phyloP scores from a whole-genome alignment of 2,329 filamentous ascomycete species.

The Clonostachys solani region DNA sequence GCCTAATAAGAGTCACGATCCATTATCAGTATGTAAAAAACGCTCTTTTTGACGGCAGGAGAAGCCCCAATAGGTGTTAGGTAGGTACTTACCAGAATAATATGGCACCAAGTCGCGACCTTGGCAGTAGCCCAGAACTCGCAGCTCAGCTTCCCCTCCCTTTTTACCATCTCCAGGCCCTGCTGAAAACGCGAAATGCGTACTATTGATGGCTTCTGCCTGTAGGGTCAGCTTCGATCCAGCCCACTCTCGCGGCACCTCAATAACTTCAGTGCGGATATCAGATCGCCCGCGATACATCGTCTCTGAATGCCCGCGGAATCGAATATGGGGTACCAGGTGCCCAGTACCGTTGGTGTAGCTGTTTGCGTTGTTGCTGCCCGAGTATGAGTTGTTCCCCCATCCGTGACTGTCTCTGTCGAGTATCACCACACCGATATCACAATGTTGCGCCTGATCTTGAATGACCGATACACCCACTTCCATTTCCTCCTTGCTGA shows the following conservation, averaged over 20 bases:
- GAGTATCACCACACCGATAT: slow-evolving; percentile 36
- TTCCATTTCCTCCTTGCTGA: slow-evolving; percentile 33
- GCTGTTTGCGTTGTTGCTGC: too few relatives aligned
- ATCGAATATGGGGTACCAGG: slow-evolving; percentile 35
- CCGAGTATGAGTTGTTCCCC: too few relatives aligned
- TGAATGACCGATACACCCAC: slow-evolving; percentile 49
- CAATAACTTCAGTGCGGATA: neutral
- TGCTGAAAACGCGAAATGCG: slow-evolving; percentile 1
- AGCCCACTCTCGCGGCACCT: neutral
- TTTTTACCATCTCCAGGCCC: slow-evolving; percentile 16
- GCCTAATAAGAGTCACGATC: slow-evolving; percentile 20
- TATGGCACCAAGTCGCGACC: slow-evolving; percentile 28
- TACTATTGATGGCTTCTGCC: neutral
- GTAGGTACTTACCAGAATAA: neutral
- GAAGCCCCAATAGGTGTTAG: neutral
- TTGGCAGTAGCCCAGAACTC: slow-evolving; percentile 26
- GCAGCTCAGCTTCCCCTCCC: slow-evolving; percentile 20
- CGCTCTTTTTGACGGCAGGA: too few relatives aligned
- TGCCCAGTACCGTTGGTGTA: neutral
- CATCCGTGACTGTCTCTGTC: neutral
- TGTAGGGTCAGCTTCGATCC: neutral
- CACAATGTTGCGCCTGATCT: slow-evolving; percentile 48
- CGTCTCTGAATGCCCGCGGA: slow-evolving; percentile 31
- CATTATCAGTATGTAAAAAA: neutral
- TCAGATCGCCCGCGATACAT: neutral